Evolutionary conservation across 768 basidiomycete species (phyloP), one percentile per base, ranked within the genome.

Genomic region (Leccinum subtestaceum): DNA sequence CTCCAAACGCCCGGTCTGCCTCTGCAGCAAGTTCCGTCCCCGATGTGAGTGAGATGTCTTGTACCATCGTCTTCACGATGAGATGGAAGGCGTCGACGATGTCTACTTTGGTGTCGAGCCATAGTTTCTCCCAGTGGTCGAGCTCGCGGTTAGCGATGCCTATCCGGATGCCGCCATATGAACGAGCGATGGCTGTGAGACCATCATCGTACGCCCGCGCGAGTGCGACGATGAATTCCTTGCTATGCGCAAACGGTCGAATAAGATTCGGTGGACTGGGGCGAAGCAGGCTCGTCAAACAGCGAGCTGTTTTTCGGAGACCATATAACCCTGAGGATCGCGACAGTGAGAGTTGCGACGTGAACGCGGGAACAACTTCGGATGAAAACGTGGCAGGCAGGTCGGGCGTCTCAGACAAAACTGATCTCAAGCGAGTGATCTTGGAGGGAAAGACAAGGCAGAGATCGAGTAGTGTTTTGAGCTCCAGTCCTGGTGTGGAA

Each of bases 101-200:
- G 21, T 84, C 81, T 8, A 88, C 85, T 73, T 92, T 93, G 2
- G 87, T 85, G 57, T 86, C 81, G 6, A 91, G 76, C 82, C 87
- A 89, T 49, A 88, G 77, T 13, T 75, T 76, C 62, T 88, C 84
- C 89, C 89, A 92, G 53, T 89, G 81, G 61, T 86, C 84, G 15
- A 78, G 70, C 5, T 75, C 68, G 56, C 74, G 59, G 23, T 70
- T 55, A 25, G 68, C 52, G 31, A 68, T 55, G 27, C 67, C 61
- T 29, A 66, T 58, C 19, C 77, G 67, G 31, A 77, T 62, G 12
- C 87, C 86, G 0, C 89, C 88, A 56, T 91, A 88, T 0, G 84
- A 81, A 15, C 76, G 76, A 1, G 86, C 82, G 43, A 88, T 74
- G 11, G 78, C 58, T 0, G 79, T 65, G 31, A 92, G 78, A 6